Base-by-base conservation (phyloP, 208 protist genomes). In the Leishmania martiniquensis region DNA sequence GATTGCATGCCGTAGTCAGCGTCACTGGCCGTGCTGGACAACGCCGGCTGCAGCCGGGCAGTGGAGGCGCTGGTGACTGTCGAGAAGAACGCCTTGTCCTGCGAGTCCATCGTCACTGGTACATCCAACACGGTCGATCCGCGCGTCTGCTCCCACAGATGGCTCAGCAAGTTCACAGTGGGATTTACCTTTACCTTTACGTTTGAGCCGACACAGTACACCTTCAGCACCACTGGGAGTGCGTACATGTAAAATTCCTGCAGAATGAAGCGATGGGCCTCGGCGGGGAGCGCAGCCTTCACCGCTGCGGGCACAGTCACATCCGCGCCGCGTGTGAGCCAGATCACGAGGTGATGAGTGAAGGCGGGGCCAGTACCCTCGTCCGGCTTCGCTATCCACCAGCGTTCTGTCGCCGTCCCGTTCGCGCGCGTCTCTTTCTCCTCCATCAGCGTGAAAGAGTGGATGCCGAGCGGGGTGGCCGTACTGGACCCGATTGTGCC, bases 341-440 rank as follows among this genome's bases (percentile, higher is more conserved):
- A 97, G 71, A 94, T 81, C 32, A 95, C 87, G 51, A 97, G 86
- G 67, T 93, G 85, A 70, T 97, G 93, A 15, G 93, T 93, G 80
- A 86, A 92, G 54, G 88, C 65, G 2, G 88, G 87, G 0, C 93
- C 93, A 29, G 87, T 97, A 78, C 88, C 86, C 62, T 95, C 77
- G 72, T 97, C 87, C 15, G 93, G 83, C 80, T 97, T 97, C 42
- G 85, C 85, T 52, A 97, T 92, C 90, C 93, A 95, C 89, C 89
- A 97, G 39, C 37, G 75, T 29, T 68, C 78, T 5, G 68, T 57
- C 25, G 72, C 74, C 13, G 68, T 42, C 13, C 78, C 79, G 68
- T 72, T 81, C 22, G 77, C 78, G 12, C 70, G 57, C 10, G 55
- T n/a, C 15, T 80, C 37, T 37, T 42, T 71, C 13, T 67, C 80